Evolutionary conservation across 73 alveolate genomes (phyloP).

Genomic region (Paramecium primaurelia): DNA sequence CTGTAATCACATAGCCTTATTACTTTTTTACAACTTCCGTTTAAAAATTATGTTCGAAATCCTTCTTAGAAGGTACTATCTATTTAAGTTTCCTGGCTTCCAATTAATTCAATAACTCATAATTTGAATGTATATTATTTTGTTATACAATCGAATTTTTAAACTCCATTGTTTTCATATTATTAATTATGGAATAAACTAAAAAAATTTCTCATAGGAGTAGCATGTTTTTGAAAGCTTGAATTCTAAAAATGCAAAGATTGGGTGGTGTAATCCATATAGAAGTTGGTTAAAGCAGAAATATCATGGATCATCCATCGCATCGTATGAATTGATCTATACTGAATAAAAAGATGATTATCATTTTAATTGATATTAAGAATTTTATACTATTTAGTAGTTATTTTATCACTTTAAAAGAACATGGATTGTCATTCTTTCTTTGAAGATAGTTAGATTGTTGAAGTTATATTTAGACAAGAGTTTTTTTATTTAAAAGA

Average conservation of each 20-base stretch:
- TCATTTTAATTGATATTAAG: neutral
- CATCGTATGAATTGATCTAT: slow-evolving; percentile 66
- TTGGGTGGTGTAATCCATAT: slow-evolving; percentile 56
- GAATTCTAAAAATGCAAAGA: slow-evolving; percentile 57
- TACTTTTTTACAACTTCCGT: slow-evolving; percentile 10
- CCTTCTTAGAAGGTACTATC: neutral
- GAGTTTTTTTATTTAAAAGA: neutral
- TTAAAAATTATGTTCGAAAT: neutral
- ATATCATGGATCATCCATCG: slow-evolving; percentile 69
- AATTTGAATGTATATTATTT: neutral
- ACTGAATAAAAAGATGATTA: slow-evolving; percentile 56
- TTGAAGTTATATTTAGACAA: neutral
- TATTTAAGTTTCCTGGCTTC: neutral
- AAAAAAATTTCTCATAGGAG: slow-evolving; percentile 65
- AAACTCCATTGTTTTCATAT: neutral
- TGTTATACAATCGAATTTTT: neutral
- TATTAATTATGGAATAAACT: neutral
- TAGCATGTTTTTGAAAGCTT: slow-evolving; percentile 71
- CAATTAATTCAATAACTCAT: neutral
- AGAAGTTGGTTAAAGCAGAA: slow-evolving; percentile 70
- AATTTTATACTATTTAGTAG: neutral
- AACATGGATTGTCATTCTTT: neutral
- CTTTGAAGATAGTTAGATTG: neutral
- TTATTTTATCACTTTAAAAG: neutral
- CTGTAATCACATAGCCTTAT: neutral